These are phyloP conservation scores for Backusella australiensis DNA, from an alignment of 192 early-diverging fungal genomes.

Conservation along the genomic window DNA sequence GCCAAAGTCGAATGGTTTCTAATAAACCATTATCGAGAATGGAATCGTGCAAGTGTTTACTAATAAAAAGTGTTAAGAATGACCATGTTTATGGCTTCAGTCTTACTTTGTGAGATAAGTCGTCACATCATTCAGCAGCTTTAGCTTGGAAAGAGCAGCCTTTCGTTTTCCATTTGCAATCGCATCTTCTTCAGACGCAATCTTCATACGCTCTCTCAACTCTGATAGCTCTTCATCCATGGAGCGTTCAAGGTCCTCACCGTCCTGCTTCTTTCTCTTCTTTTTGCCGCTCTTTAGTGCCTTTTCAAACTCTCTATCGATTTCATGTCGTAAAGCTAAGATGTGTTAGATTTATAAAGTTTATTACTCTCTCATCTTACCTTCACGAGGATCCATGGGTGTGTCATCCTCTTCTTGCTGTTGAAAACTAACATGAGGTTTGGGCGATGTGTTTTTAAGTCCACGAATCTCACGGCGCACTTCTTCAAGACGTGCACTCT, in stretches of 20 bases:
- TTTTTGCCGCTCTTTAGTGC: constrained; percentile 35
- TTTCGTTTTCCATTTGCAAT: constrained; percentile 57
- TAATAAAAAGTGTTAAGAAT: constrained; percentile 5
- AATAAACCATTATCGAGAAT: constrained; percentile 85
- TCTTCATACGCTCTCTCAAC: constrained; percentile 37
- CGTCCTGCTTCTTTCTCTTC: constrained; percentile 38
- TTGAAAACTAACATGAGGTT: not conserved
- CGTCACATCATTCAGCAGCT: constrained; percentile 56
- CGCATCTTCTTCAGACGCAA: constrained; percentile 62
- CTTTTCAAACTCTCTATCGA: constrained; percentile 29
- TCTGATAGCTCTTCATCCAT: constrained; percentile 37
- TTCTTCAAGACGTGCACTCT: constrained; percentile 27
- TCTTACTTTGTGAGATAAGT: constrained; percentile 56
- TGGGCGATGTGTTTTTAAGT: not conserved
- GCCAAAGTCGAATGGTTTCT: constrained; percentile 82
- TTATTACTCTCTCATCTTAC: not conserved
- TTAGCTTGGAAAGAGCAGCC: constrained; percentile 69
- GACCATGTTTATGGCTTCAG: not conserved
- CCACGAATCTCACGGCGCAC: constrained; percentile 22
- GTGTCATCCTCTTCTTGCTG: constrained; percentile 15
- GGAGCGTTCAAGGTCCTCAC: constrained; percentile 31
- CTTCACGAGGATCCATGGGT: constrained; percentile 33
- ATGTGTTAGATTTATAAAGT: not conserved
- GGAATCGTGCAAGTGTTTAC: constrained; percentile 63
- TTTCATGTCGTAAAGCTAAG: constrained; percentile 32